Base-by-base conservation (phyloP, 116 monocot species). In the Iris pallida region DNA sequence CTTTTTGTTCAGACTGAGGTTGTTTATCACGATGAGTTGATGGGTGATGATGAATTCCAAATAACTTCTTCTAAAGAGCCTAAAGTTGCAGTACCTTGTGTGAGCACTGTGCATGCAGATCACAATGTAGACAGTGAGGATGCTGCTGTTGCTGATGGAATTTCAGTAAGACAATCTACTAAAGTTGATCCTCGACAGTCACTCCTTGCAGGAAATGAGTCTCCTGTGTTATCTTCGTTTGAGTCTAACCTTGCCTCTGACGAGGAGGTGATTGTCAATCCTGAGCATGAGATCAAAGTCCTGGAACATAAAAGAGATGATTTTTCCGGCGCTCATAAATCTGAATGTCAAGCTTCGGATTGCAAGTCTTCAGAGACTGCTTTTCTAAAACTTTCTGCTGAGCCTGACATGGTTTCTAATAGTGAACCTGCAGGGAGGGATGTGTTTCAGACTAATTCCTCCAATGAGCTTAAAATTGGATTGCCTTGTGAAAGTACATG, bases 151-250 rank as follows among this genome's bases (percentile, higher is more conserved):
- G 45, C 11, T 61, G 42, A 15, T 43, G 61, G 6, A 14, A 61
- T 44, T 61, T 16, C 42, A 5, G 44, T 15, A 41, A 13, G 41
- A 59, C 59, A 59, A 12, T 11, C 0, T 59, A 40, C 19, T 73
- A 42, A 9, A 18, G 42, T 3, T 1, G 12, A 62, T 49, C 16
- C 53, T 63, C 30, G 18, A 45, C n/a, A 54, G 41, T 41, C 11
- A 18, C 46, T 15, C 47, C 49, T 57, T 18, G 41, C 63, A 20
- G 57, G 49, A 42, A 49, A 63, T 59, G 63, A 48, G 56, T 48
- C 73, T 68, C 43, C 62, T 65, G 12, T 17, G 6, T 42, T 12
- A 40, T 77, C 69, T 17, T 52, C 47, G 68, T 49, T 46, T 68
- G 57, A 13, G 41, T 2, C 20, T 40, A 42, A 63, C n/a, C 13